Percentiles rank a stretch among this genome's conserved stretches.
Conservation (phyloP, 495 filamentous ascomycete genomes). For the Neurospora hispaniola region DNA sequence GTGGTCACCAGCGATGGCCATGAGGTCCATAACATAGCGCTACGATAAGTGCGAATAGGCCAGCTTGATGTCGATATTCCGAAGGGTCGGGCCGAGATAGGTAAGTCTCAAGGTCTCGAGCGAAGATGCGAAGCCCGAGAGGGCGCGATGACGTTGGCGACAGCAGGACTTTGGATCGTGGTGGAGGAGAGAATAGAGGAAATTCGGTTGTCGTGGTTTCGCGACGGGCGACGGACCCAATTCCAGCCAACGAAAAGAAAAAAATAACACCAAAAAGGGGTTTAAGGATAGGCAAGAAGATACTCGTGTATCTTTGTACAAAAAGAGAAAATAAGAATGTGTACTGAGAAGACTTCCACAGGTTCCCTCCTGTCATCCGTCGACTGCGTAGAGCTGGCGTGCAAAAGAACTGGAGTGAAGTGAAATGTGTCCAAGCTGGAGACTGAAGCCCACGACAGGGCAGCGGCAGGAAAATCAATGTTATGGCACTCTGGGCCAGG, state of each 20-base stretch:
- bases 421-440: background rate
- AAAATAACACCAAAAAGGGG: background rate
- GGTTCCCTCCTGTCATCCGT: background rate
- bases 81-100: background rate
- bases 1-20: constrained; percentile 38
- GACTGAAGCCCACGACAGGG: background rate
- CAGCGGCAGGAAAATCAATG: background rate
- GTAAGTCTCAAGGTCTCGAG: background rate
- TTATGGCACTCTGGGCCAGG: background rate
- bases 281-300: background rate
- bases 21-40: constrained; percentile 42
- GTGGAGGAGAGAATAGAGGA: background rate
- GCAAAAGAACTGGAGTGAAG: background rate
- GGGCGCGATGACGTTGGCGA: background rate
- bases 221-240: background rate
- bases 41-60: constrained; percentile 16
- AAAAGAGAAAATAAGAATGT: background rate
- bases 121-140: background rate
- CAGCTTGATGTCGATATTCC: background rate
- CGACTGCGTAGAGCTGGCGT: background rate
- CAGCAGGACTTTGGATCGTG: background rate
- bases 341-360: background rate
- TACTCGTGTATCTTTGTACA: background rate
- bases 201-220: background rate
- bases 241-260: background rate